phyloP scores from a whole-genome alignment of 2,329 filamentous ascomycete genomes.

The Fonsecaea multimorphosa region DNA sequence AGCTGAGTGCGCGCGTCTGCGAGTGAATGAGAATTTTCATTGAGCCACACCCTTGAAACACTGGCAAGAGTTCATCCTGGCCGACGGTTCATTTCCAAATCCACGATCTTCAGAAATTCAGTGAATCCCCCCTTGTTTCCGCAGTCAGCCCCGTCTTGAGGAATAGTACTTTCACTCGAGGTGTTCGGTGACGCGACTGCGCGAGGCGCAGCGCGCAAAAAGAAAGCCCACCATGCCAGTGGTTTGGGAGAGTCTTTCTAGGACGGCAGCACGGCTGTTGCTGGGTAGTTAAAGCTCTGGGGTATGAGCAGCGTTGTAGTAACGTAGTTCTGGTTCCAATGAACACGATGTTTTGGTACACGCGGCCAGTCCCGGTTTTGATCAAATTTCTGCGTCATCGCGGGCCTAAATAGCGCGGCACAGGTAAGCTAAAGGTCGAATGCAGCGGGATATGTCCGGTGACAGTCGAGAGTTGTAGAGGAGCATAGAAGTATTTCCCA shows the following conservation, averaged over 20 bases:
- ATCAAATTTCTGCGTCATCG: not conserved
- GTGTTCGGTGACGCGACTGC: not conserved
- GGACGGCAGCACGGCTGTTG: not conserved
- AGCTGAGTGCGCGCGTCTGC: not conserved
- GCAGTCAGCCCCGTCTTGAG: not conserved
- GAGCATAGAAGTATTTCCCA: not conserved
- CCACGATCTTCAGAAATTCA: not conserved
- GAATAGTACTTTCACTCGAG: not conserved
- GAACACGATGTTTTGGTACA: not conserved
- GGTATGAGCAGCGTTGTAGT: not conserved
- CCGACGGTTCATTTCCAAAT: not conserved
- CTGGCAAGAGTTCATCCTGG: not conserved
- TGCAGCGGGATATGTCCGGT: not conserved
- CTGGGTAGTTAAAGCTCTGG: not conserved
- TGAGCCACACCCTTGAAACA: not conserved
- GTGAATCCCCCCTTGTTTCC: not conserved
- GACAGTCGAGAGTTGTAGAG: not conserved
- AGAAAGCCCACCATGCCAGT: not conserved
- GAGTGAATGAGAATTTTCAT: not conserved
- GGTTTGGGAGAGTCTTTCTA: not conserved
- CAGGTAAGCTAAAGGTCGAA: not conserved
- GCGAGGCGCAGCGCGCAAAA: not conserved
- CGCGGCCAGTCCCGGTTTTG: constrained; percentile 2
- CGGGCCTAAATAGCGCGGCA: not conserved
- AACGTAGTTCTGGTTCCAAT: not conserved